These are phyloP conservation scores for Acer negundo DNA, from an alignment of 345 rosid species.

Conservation along the genomic window DNA sequence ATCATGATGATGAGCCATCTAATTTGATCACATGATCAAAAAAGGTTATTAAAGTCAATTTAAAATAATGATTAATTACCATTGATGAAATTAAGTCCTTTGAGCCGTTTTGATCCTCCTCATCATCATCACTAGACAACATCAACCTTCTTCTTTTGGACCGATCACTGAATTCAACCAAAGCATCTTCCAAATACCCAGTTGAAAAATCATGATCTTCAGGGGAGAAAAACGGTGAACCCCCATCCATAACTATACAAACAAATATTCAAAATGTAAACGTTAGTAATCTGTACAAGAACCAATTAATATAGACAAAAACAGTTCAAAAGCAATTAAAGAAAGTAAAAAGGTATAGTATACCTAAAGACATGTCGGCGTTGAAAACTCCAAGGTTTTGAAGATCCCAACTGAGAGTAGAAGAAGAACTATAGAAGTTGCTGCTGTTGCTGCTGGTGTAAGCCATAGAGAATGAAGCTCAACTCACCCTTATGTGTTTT, in stretches of 20 bases:
- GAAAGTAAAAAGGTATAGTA: not conserved
- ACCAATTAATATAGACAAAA: constrained; percentile 17
- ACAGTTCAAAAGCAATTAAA: not conserved
- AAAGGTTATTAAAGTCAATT: not conserved
- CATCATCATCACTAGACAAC: constrained; percentile 29
- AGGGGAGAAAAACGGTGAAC: constrained; percentile 40
- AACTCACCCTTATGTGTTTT: constrained; percentile 43
- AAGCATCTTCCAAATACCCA: constrained; percentile 88
- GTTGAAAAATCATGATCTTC: constrained; percentile 73
- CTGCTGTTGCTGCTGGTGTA: constrained; percentile 9
- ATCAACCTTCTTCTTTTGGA: constrained; percentile 70
- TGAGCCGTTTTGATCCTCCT: constrained; percentile 28
- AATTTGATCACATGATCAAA: not conserved
- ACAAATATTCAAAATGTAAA: not conserved
- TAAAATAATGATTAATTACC: constrained; percentile 19
- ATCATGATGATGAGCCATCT: not conserved
- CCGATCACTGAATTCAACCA: constrained; percentile 61
- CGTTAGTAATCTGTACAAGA: not conserved
- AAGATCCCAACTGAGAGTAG: constrained; percentile 78
- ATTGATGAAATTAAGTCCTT: constrained; percentile 19
- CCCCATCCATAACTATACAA: constrained; percentile 50
- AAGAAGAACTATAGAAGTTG: constrained; percentile 1
- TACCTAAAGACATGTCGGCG: constrained; percentile 76
- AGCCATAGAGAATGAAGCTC: constrained; percentile 49
- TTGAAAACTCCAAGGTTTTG: constrained; percentile 78